phyloP scores from a whole-genome alignment of 257 asterid species.

The Nicotiana paniculata region DNA sequence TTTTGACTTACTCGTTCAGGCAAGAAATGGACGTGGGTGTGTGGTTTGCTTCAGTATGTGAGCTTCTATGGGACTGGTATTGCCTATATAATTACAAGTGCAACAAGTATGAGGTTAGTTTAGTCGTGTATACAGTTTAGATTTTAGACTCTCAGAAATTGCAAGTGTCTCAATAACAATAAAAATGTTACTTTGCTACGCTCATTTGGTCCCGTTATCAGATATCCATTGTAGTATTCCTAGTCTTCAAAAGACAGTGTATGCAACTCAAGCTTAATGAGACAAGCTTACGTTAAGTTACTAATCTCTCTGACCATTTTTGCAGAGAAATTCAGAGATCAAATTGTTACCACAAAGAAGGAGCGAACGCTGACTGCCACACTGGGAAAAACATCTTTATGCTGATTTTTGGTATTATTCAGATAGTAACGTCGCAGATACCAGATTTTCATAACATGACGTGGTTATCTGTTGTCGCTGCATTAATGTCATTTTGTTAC shows the following conservation, averaged over 20 bases:
- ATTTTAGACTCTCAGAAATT: not conserved
- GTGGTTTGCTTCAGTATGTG: conserved; percentile 24
- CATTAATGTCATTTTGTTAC: conserved; percentile 68
- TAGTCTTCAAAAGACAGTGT: not conserved
- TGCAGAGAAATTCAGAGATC: conserved; percentile 69
- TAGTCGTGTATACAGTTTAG: not conserved
- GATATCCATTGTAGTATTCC: not conserved
- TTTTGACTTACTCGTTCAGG: conserved; percentile 19
- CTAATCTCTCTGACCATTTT: not conserved
- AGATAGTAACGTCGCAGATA: conserved; percentile 55
- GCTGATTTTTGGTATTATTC: conserved; percentile 52
- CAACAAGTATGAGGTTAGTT: conserved; percentile 37
- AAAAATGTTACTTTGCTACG: not conserved
- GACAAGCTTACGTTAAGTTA: not conserved
- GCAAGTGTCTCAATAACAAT: not conserved
- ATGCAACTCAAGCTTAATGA: not conserved
- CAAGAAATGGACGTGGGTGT: conserved; percentile 20
- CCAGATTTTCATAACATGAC: conserved; percentile 60
- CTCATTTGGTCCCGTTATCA: not conserved
- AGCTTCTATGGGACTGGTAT: conserved; percentile 18
- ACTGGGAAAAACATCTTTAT: conserved; percentile 35
- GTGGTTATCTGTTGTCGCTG: conserved; percentile 65
- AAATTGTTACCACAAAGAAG: conserved; percentile 65
- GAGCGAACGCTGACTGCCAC: conserved; percentile 44
- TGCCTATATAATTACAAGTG: conserved; percentile 24